Evolutionary conservation across 1,284 basidiomycete genomes (phyloP).

Genomic region (Puccinia coronata): DNA sequence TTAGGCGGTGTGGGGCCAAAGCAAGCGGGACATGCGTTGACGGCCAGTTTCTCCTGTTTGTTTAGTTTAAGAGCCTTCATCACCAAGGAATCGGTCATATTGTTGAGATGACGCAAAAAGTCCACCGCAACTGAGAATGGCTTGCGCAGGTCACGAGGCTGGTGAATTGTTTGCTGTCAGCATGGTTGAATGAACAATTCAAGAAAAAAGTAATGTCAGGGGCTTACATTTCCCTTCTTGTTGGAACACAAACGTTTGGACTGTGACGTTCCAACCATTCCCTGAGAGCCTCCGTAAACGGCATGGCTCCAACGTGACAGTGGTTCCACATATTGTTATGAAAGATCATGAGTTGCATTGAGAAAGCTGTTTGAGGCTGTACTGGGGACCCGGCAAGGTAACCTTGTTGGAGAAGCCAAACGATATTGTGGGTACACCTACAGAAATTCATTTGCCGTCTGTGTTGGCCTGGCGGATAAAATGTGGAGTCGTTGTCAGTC

Average conservation of each 20-base stretch:
- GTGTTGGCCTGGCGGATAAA: not conserved
- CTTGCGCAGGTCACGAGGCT: not conserved
- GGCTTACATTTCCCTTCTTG: not conserved
- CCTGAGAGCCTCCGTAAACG: not conserved
- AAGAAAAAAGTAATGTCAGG: not conserved
- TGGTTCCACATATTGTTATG: constrained; percentile 12
- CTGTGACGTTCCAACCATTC: not conserved
- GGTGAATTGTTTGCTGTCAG: no score
- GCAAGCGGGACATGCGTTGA: not conserved
- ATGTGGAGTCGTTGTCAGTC: not conserved
- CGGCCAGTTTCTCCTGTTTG: not conserved
- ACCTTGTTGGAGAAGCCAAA: not conserved
- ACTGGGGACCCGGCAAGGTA: not conserved
- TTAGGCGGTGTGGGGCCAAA: constrained; percentile 1
- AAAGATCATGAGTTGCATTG: not conserved
- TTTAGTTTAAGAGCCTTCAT: not conserved
- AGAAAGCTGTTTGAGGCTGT: not conserved
- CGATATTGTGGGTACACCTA: not conserved
- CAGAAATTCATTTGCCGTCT: not conserved
- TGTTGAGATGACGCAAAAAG: not conserved
- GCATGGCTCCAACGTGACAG: not conserved
- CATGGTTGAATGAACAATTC: not conserved
- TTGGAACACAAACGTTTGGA: not conserved
- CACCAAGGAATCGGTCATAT: not conserved
- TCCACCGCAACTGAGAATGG: not conserved